phyloP scores from a whole-genome alignment of 345 rosid species.

The Arabidopsis thaliana region DNA sequence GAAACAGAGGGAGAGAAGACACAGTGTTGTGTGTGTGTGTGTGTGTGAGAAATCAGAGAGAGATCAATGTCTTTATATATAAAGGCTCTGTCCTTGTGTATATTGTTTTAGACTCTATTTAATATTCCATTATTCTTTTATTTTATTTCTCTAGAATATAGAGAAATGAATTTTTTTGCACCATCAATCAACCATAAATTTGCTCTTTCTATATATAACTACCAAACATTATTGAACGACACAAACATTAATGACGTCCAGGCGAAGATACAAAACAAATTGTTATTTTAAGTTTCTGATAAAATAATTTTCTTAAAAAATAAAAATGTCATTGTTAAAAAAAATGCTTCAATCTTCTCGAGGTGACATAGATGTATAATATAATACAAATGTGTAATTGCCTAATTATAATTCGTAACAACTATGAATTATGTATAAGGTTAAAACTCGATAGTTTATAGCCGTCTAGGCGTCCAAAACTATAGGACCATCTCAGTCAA shows the following conservation, averaged over 20 bases:
- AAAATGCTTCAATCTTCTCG: neutral
- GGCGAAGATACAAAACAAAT: neutral
- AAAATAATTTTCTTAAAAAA: no score
- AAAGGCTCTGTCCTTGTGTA: slow-evolving; percentile 5
- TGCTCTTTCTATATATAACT: slow-evolving; percentile 32
- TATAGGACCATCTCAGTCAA: slow-evolving; percentile 26
- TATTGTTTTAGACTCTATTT: slow-evolving; percentile 10
- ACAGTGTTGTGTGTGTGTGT: neutral
- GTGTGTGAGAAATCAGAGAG: slow-evolving; percentile 27
- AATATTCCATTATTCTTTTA: neutral
- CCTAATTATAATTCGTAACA: neutral
- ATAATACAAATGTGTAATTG: neutral
- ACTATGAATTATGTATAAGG: neutral
- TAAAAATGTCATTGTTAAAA: neutral
- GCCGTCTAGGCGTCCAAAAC: slow-evolving; percentile 22
- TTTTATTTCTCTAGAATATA: neutral
- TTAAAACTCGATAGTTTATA: slow-evolving; percentile 1
- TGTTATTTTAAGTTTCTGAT: neutral
- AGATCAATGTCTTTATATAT: slow-evolving; percentile 50
- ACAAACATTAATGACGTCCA: slow-evolving; percentile 30
- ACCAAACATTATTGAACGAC: slow-evolving; percentile 42
- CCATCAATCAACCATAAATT: slow-evolving; percentile 33
- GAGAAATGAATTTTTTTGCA: neutral
- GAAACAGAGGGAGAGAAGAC: slow-evolving; percentile 37
- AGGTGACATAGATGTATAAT: neutral